These are phyloP conservation scores for Fusarium sororula DNA, from an alignment of 2,329 filamentous ascomycete species.

Conservation along the genomic window DNA sequence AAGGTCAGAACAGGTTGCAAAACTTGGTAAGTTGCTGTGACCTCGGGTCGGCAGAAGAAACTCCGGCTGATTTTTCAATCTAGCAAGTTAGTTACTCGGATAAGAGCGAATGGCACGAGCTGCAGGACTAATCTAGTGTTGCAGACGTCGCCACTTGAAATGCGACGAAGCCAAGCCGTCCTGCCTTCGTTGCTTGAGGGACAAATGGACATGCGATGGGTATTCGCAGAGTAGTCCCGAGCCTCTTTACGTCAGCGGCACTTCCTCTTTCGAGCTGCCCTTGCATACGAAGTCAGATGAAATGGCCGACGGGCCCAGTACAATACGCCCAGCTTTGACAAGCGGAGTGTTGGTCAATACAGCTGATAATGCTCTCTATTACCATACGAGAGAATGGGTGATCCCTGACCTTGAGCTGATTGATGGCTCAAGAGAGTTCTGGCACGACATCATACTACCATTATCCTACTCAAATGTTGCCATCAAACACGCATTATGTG, in stretches of 20 bases:
- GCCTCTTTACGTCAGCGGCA: neutral
- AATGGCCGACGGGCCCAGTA: too few relatives aligned
- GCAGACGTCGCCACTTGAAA: conserved; percentile 30
- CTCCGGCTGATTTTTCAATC: neutral
- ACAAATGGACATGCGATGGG: conserved; percentile 25
- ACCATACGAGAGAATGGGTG: neutral
- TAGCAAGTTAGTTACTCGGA: conserved; percentile 9
- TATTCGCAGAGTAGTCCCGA: neutral
- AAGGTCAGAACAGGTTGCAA: conserved; percentile 25
- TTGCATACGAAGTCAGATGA: neutral
- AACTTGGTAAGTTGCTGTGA: conserved; percentile 17
- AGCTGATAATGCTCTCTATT: neutral
- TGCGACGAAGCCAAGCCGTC: conserved; percentile 23
- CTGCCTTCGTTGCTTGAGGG: conserved; percentile 12
- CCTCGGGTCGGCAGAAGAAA: too few relatives aligned
- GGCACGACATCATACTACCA: conserved; percentile 4
- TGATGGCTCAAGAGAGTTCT: neutral
- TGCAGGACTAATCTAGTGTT: neutral
- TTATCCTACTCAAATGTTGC: neutral
- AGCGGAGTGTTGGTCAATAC: neutral
- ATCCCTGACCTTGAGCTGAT: neutral
- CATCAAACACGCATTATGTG: conserved; percentile 3
- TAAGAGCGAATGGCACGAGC: neutral
- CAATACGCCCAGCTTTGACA: neutral
- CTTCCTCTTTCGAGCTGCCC: neutral